phyloP scores from a whole-genome alignment of 1,284 basidiomycete species.

The Wallemia mellicola region DNA sequence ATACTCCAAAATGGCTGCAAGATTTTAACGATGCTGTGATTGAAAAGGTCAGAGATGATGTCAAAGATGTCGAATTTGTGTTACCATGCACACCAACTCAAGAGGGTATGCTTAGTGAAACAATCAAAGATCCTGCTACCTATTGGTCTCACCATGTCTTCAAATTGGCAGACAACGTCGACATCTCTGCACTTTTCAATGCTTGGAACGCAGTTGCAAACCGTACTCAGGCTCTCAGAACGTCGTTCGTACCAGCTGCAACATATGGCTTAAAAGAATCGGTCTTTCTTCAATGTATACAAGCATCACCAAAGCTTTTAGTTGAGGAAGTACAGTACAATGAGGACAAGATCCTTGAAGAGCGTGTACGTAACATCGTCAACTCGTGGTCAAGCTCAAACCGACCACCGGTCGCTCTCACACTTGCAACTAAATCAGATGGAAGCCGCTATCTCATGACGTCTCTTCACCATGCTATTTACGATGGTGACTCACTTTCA shows the following conservation, averaged over 20 bases:
- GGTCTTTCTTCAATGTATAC: not conserved
- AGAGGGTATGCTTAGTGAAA: constrained; percentile 11
- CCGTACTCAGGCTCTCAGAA: constrained; percentile 9
- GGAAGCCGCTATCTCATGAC: not conserved
- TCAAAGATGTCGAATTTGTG: constrained; percentile 1
- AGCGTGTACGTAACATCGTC: not conserved
- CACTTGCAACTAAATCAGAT: not conserved
- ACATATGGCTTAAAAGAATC: not conserved
- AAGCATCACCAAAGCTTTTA: not conserved
- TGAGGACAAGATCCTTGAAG: not conserved
- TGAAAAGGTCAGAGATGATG: not conserved
- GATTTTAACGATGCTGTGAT: not conserved
- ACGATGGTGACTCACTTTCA: not conserved
- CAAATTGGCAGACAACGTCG: constrained; percentile 1
- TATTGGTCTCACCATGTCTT: constrained; percentile 10
- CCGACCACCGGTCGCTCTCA: not conserved
- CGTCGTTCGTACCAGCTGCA: constrained; percentile 7
- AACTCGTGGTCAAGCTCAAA: not conserved
- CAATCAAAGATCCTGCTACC: constrained; percentile 3
- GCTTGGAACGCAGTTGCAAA: constrained; percentile 6
- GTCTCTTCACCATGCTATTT: not conserved
- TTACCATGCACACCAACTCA: constrained; percentile 13
- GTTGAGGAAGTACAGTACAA: not conserved
- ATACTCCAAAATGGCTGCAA: not conserved
- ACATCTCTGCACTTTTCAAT: constrained; percentile 2